phyloP scores from a whole-genome alignment of 257 asterid species.

The Vinca minor region DNA sequence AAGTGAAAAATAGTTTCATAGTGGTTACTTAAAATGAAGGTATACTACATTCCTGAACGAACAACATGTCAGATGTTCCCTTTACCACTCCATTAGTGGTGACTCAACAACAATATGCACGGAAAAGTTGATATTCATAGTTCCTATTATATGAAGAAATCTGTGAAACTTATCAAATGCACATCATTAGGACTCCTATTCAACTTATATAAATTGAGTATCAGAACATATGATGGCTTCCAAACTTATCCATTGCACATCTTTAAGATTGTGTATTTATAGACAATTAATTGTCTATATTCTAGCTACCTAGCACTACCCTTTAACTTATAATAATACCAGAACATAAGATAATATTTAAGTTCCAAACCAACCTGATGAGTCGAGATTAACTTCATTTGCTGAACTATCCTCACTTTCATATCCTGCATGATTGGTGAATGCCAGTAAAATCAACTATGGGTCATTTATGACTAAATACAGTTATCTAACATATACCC shows the following conservation, averaged over 20 bases:
- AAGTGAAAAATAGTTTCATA: neutral
- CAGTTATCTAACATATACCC: neutral
- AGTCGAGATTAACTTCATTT: conserved; percentile 67
- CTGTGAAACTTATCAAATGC: neutral
- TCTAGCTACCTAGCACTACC: too few species aligned
- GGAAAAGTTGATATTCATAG: neutral
- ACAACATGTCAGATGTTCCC: neutral
- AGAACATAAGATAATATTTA: neutral
- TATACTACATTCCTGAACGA: neutral
- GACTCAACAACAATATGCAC: neutral
- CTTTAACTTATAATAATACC: too few species aligned
- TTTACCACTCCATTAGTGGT: neutral
- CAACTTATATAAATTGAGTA: too few species aligned
- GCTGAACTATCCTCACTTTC: conserved; percentile 86
- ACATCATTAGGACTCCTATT: too few species aligned
- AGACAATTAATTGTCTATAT: too few species aligned
- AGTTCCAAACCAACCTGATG: conserved; percentile 52
- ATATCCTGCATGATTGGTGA: conserved; percentile 51
- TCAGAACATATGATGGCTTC: too few species aligned
- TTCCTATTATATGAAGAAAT: neutral
- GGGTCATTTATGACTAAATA: conserved; percentile 1
- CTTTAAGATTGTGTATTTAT: neutral
- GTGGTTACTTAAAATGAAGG: neutral
- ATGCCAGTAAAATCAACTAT: conserved; percentile 11
- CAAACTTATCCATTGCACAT: too few species aligned